A percentile compares a stretch with the other conserved stretches of the same genome.
These are phyloP conservation scores for Dactylellina drechsleri DNA, from an alignment of 2,329 filamentous ascomycete species.

Conservation along the genomic window DNA sequence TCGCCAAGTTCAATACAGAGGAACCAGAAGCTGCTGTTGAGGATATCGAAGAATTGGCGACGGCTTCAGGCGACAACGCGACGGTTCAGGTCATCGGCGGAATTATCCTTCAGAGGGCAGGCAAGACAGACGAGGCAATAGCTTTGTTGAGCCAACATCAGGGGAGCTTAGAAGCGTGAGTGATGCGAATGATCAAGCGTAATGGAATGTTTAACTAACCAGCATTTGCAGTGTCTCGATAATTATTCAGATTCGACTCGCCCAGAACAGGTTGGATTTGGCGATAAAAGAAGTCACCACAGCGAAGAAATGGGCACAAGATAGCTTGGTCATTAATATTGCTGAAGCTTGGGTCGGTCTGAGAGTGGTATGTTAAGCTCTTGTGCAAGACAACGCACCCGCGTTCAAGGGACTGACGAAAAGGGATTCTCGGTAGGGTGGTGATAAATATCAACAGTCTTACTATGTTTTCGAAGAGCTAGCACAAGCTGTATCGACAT, in stretches of 20 bases:
- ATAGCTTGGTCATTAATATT: slow-evolving; percentile 90
- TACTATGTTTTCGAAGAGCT: slow-evolving; percentile 99
- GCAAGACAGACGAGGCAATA: slow-evolving; percentile 85
- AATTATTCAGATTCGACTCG: slow-evolving; percentile 89
- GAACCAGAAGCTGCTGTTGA: slow-evolving; percentile 70
- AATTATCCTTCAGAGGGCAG: slow-evolving; percentile 81
- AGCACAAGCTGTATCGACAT: slow-evolving; percentile 83
- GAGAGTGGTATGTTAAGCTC: slow-evolving; percentile 72
- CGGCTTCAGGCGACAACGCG: slow-evolving; percentile 75
- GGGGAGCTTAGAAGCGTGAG: slow-evolving; percentile 80
- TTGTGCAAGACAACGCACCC: neutral
- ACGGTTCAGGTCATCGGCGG: slow-evolving; percentile 83
- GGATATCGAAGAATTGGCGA: slow-evolving; percentile 74
- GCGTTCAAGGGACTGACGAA: slow-evolving; percentile 58
- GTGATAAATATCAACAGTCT: slow-evolving; percentile 93
- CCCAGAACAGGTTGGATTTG: slow-evolving; percentile 89
- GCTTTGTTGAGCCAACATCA: slow-evolving; percentile 82
- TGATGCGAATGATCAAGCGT: neutral
- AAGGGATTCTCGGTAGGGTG: slow-evolving; percentile 70
- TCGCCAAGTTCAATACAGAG: slow-evolving; percentile 74
- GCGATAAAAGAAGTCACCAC: slow-evolving; percentile 87
- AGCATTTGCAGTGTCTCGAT: slow-evolving; percentile 73
- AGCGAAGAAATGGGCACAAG: slow-evolving; percentile 92
- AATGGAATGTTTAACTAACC: neutral
- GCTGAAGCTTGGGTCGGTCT: slow-evolving; percentile 95